Evolutionary conservation across 2,329 filamentous ascomycete species (phyloP).

Genomic region (Nothopassalora personata): DNA sequence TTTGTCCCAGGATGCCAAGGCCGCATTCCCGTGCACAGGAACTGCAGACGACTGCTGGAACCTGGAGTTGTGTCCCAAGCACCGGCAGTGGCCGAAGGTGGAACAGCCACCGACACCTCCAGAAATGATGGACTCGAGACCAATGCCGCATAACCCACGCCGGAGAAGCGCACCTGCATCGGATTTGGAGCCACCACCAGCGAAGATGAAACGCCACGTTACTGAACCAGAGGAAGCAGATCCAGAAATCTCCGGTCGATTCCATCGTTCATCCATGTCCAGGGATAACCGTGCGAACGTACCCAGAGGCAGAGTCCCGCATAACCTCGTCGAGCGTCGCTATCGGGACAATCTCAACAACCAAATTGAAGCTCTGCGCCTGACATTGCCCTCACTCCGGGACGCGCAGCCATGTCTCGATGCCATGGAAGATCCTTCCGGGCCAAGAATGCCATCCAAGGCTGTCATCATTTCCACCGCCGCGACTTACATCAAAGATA

Average conservation of each 20-base stretch:
- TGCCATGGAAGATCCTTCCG: constrained; percentile 7
- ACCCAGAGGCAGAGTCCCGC: constrained; percentile 23
- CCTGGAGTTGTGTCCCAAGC: constrained; percentile 15
- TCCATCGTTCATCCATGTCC: not conserved
- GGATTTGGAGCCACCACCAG: constrained; percentile 5
- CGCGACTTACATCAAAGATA: constrained; percentile 43
- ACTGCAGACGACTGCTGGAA: constrained; percentile 18
- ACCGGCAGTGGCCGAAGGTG: constrained; percentile 8
- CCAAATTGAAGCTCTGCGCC: constrained; percentile 39
- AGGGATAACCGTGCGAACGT: constrained; percentile 4
- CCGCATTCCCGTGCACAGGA: constrained; percentile 16
- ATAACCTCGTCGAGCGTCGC: constrained; percentile 45
- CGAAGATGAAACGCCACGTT: constrained; percentile 15
- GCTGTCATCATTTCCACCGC: constrained; percentile 44
- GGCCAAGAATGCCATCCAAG: constrained; percentile 34
- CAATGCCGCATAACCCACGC: constrained; percentile 4
- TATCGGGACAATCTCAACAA: constrained; percentile 45
- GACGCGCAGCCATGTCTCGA: constrained; percentile 11
- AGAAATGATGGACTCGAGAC: not conserved
- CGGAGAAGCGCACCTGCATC: constrained; percentile 10
- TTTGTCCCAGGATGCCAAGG: constrained; percentile 15
- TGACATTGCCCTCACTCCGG: constrained; percentile 16
- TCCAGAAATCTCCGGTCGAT: not conserved
- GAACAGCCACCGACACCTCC: not conserved
- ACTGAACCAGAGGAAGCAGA: constrained; percentile 9